Conservation (phyloP, 2,329 filamentous ascomycete species). For the Falciphora oryzae region DNA sequence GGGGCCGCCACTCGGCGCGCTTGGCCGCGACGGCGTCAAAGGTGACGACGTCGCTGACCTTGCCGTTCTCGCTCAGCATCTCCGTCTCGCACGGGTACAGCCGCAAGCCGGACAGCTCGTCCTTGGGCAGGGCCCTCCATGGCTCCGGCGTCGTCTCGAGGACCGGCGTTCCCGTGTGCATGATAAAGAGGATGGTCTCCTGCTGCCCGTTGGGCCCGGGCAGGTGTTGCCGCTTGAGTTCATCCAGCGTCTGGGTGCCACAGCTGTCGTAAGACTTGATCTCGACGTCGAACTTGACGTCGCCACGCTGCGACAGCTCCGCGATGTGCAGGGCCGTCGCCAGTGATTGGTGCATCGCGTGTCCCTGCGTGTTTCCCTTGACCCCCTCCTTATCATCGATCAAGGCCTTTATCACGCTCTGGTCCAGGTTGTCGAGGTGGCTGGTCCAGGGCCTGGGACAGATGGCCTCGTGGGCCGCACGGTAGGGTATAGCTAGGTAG, state of each 20-base stretch:
- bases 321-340: slow-evolving; percentile 2
- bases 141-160: neutral
- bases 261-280: neutral
- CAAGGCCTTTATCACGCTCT: neutral
- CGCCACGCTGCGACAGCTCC: neutral
- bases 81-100: slow-evolving; percentile 6
- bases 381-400: neutral
- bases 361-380: neutral
- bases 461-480: slow-evolving; percentile 5
- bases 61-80: slow-evolving; percentile 8
- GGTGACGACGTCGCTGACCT: slow-evolving; percentile 1
- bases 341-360: slow-evolving; percentile 2
- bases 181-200: neutral
- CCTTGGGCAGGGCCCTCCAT: neutral
- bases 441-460: slow-evolving; percentile 4
- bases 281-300: neutral
- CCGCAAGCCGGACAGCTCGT: neutral
- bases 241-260: neutral
- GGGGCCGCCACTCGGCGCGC: neutral
- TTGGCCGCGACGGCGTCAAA: neutral
- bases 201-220: neutral
- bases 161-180: neutral
- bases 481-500: neutral
- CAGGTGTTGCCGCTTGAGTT: neutral
- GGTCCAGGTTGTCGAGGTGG: neutral